Evolutionary conservation across 2,329 filamentous ascomycete species (phyloP), one percentile per base, ranked within the genome.

Genomic region (Zymoseptoria pseudotritici): DNA sequence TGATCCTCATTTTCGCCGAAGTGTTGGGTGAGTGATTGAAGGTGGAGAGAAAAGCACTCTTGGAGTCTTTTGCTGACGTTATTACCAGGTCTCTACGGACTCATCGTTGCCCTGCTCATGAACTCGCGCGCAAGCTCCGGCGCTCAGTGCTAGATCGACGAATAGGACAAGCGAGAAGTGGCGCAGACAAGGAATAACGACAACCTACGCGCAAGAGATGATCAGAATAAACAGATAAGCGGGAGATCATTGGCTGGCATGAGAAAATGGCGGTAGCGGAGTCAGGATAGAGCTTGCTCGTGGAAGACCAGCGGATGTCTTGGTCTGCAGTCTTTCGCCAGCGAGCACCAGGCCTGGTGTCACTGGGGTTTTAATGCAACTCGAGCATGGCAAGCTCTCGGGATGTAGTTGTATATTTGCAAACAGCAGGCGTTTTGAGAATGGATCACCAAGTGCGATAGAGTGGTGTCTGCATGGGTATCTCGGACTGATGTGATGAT

Each of bases 1-100:
- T 97, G 76, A 97, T 97, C 82, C 90, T 97, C 80, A 97, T 97
- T 93, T 97, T 96, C 84, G 92, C 92, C 69, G 92, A 97, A 93
- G 92, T 97, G 69, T 80, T 97, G 87, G 92, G 91, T 94, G 82
- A 65, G 87, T 81, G 17, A 54, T 53, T 29, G 22, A 13, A 26
- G 20, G 20, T 36, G 55, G 42, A 54, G 20, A 54, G 24, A 13
- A 24, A 20, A 19, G 1, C 24, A 54, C 46, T n/a, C 26, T 19
- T 22, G 21, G n/a, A 51, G 4, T 11, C 29, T n/a, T 24, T 54
- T 50, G 55, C 65, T 67, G 59, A 64, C 29, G 53, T 61, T 50
- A 61, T 51, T 50, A 22, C 5, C 64, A 94, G 90, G 93, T 94
- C 90, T 99, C 61, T 99, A 99, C 82, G 94, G 94, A 77, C 85